Evolutionary conservation across 2,329 filamentous ascomycete genomes (phyloP).

Genomic region (Sarocladiaceae sp.): DNA sequence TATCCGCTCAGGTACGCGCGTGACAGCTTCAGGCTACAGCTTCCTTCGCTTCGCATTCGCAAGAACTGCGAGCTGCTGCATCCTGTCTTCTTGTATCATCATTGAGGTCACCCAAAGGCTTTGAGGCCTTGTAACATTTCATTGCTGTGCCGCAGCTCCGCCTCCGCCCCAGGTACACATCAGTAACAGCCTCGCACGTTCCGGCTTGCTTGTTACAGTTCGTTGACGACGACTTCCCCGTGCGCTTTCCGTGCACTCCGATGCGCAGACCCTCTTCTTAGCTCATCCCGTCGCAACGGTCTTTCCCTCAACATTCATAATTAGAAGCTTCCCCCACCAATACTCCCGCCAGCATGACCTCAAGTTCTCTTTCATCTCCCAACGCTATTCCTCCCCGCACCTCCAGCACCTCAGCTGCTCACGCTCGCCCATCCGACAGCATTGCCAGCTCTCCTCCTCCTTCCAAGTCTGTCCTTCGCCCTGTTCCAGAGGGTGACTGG

Average conservation of each 20-base stretch:
- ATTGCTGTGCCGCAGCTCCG: not conserved
- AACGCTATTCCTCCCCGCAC: constrained; percentile 69
- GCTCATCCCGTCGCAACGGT: not conserved
- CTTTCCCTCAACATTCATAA: not conserved
- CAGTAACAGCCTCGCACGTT: not conserved
- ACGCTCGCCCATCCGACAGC: constrained; percentile 18
- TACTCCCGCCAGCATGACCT: constrained; percentile 3
- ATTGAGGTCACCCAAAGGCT: not conserved
- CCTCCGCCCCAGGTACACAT: not conserved
- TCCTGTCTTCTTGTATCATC: not conserved
- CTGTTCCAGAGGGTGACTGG: constrained; percentile 61
- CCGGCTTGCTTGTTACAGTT: not conserved
- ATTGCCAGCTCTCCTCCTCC: constrained; percentile 17
- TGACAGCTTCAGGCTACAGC: constrained; percentile 3
- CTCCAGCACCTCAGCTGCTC: constrained; percentile 50
- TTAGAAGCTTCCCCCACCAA: not conserved
- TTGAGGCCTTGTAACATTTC: not conserved
- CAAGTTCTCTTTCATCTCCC: constrained; percentile 33
- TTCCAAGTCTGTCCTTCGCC: constrained; percentile 36
- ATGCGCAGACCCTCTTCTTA: constrained; percentile 1
- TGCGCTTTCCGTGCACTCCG: not conserved
- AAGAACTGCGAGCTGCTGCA: not conserved
- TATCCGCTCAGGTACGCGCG: constrained; percentile 5
- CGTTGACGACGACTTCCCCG: not conserved
- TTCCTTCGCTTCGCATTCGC: not conserved